These are phyloP conservation scores for Candida boidinii DNA, from an alignment of 805 yeast genomes.

Conservation along the genomic window DNA sequence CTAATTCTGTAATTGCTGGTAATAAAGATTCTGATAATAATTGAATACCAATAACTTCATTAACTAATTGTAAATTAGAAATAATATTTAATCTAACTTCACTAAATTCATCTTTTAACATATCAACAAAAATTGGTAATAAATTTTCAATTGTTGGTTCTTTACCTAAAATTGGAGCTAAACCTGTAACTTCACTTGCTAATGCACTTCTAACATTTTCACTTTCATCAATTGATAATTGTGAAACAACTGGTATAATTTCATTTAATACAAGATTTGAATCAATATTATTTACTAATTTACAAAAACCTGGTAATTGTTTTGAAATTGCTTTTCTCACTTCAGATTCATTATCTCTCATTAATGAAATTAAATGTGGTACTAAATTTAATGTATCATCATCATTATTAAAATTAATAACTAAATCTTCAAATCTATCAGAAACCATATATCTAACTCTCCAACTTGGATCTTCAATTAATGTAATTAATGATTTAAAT, in stretches of 20 bases:
- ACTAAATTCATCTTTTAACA: constrained; percentile 95
- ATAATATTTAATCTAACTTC: constrained; percentile 94
- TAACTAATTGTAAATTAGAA: constrained; percentile 83
- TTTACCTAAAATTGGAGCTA: constrained; percentile 80
- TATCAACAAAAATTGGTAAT: constrained; percentile 80
- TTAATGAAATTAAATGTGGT: constrained; percentile 63
- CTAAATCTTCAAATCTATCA: constrained; percentile 77
- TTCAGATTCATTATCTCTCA: constrained; percentile 93
- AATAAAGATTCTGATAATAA: constrained; percentile 75
- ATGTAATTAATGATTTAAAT: constrained; percentile 54
- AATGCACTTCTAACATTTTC: constrained; percentile 91
- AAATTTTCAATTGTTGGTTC: constrained; percentile 75
- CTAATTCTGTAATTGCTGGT: constrained; percentile 94
- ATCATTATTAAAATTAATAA: constrained; percentile 51
- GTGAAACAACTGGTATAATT: constrained; percentile 76
- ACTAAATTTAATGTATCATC: constrained; percentile 52
- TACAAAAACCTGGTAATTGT: constrained; percentile 73
- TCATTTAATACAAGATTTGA: constrained; percentile 50
- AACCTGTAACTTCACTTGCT: constrained; percentile 78
- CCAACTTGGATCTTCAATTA: constrained; percentile 91
- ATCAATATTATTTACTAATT: constrained; percentile 32
- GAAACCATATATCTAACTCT: constrained; percentile 97
- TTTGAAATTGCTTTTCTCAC: constrained; percentile 92
- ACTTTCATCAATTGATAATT: constrained; percentile 80
- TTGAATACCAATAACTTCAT: constrained; percentile 90